Evolutionary conservation across 768 basidiomycete genomes (phyloP), one percentile per base, ranked within the genome.

Genomic region (Podaxis rugospora): DNA sequence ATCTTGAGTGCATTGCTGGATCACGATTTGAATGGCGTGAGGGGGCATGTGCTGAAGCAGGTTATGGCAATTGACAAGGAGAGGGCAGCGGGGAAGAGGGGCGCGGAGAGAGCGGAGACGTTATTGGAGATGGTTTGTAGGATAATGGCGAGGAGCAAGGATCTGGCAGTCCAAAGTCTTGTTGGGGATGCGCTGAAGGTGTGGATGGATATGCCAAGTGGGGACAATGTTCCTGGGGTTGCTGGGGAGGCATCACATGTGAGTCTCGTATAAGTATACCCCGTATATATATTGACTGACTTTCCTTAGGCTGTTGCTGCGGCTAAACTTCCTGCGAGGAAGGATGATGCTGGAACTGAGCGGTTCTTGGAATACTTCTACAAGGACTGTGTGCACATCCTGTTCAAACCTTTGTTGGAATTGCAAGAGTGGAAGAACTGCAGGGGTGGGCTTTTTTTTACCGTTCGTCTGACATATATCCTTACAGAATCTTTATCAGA

Each of bases 321-420:
- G 13, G 65, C 74, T 11, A 76, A 75, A 66, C 69, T 69, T 39
- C 67, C 67, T 10, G 60, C 66, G 13, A 85, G 88, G 57, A 93
- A 90, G 71, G 95, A 96, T 64, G 92, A 93, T 56, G 89, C 90
- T 5, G 83, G 85, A 37, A 89, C 88, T 1, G 97, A 98, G 71
- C 84, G 86, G 59, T 99, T 95, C 78, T 78, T 95, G 69, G 90
- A 95, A 40, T 93, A 93, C 71, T 96, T 98, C 73, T 98, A 98
- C 77, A 93, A 93, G 72, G 79, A 84, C 49, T 92, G 89, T 69
- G 77, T 89, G 62, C 75, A 81, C n/a, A 80, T 81, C n/a, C 76
- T 99, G 54, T 89, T 93, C 76, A 85, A 84, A 69, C 95, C 97
- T 4, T 75, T 97, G 46, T 71, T 76, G 66, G 77, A 92, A 58